Base-by-base conservation (phyloP, 2,329 filamentous ascomycete species). In the Claviceps africana region DNA sequence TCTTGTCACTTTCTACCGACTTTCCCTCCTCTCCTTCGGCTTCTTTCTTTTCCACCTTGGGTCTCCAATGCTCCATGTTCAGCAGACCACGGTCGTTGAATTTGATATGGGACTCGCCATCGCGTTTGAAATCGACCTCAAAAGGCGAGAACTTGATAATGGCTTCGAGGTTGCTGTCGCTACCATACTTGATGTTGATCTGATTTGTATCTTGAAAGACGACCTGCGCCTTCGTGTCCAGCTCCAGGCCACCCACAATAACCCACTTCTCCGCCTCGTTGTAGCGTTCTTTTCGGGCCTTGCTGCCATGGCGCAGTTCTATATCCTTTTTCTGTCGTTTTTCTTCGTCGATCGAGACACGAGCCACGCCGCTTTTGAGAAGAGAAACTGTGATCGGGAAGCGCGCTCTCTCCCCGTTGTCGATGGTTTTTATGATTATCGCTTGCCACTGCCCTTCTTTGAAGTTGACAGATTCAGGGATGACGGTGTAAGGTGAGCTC, bases 1-100 rank as follows among this genome's bases (percentile, higher is more conserved):
- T 65, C 49, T 72, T 74, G n/a, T 67, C 64, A 10, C 70, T 65
- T 53, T 72, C 67, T 4, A 64, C 68, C 47, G 70, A 66, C 52
- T 73, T 72, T 53, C 72, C 76, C 53, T 82, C 79, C 55, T 75
- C 72, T 57, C 79, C 80, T 57, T 75, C 72, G 9, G 69, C 64
- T 59, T 75, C 72, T 40, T 95, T 89, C 58, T 74, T 73, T 43
- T 95, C 90, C 17, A 88, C 70, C 76, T 95, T 95, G 44, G 85
- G 77, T 55, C 93, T 77, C 93, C 93, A 98, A 65, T 98, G 93
- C 67, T 98, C 93, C 65, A 97, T 70, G 62, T 97, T 98, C 67
- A 98, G 66, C 56, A 94, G 72, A 1, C 91, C 91, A n/a, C 85
- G 81, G 59, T 90, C 83, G 63, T 98, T 98, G 67, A 98, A 76